Base-by-base conservation (phyloP, 306 rosid species). In the Inga laurina region DNA sequence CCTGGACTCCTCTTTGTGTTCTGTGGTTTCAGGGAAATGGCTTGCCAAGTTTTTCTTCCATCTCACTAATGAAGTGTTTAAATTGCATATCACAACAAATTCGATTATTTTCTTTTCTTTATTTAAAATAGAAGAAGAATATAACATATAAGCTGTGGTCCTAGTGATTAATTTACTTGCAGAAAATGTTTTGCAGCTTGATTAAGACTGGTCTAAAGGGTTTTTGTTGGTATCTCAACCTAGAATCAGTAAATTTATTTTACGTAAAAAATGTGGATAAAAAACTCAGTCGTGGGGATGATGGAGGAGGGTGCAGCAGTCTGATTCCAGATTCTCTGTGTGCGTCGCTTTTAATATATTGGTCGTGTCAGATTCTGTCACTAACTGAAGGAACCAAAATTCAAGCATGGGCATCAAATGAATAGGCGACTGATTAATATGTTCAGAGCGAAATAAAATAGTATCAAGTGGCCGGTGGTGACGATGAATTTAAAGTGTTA, bases 11-110 rank as follows among this genome's bases (percentile, higher is more conserved):
- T 57, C 79, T 88, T 82, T 44, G 12, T 79, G 78, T 75, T 78
- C 79, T 76, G 41, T 76, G 4, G 80, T 68, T 87, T 80, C 82
- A 77, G 41, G 76, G 61, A 85, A 83, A 80, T 86, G 79, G 82
- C 86, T 68, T 74, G 76, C 85, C 72, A 43, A 81, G 87, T 89
- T 85, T 87, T 61, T 30, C 21, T 19, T 11, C 52, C 14, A 34
- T 69, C 48, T 41, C 72, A 70, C 61, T 48, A 39, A 39, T 27
- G 7, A 39, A 76, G n/a, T 65, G 71, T 54, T 84, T 78, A 83
- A 64, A 77, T 27, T 75, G 66, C 70, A 70, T 72, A 48, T 77
- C 19, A 34, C 74, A 34, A 18, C 1, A 12, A 66, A 82, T 51
- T 79, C 10, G 64, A 19, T n/a, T 59, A 59, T 59, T 59, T 59